These are phyloP conservation scores for Kwoniella europaea DNA, from an alignment of 768 basidiomycete genomes.

Conservation along the genomic window DNA sequence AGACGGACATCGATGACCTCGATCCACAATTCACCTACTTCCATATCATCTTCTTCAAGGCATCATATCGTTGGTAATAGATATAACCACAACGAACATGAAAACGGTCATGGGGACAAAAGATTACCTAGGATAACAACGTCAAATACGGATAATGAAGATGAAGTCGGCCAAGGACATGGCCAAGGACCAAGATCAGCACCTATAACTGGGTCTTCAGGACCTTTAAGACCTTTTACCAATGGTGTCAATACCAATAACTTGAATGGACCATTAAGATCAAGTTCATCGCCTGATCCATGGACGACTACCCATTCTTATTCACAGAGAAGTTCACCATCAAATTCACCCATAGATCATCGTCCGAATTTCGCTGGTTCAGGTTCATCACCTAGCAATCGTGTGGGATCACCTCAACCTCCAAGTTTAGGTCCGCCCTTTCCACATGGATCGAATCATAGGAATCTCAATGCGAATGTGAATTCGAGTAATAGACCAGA, in stretches of 20 bases:
- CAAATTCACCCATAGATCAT: slow-evolving; percentile 40
- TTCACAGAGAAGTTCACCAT: slow-evolving; percentile 26
- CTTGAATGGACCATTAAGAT: slow-evolving; percentile 29
- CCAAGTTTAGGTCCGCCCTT: slow-evolving; percentile 15
- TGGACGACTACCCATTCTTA: slow-evolving; percentile 21
- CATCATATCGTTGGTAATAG: slow-evolving; percentile 11
- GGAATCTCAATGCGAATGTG: not conserved
- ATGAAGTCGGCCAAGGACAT: not conserved
- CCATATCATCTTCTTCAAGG: slow-evolving; percentile 27
- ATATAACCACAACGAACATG: not conserved
- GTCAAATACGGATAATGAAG: slow-evolving; percentile 20
- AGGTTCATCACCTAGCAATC: slow-evolving; percentile 6
- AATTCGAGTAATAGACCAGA: not conserved
- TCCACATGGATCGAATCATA: slow-evolving; percentile 1
- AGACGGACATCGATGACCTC: slow-evolving; percentile 25
- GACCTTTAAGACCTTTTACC: slow-evolving; percentile 23
- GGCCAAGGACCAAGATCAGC: slow-evolving; percentile 34
- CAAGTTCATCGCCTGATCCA: slow-evolving; percentile 45
- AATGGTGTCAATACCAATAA: slow-evolving; percentile 14
- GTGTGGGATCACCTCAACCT: slow-evolving; percentile 16
- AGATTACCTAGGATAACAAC: slow-evolving; percentile 34
- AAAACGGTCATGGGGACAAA: not conserved
- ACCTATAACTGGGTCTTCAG: slow-evolving; percentile 23
- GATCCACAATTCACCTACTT: slow-evolving; percentile 29
- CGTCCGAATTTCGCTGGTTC: slow-evolving; percentile 26